These are phyloP conservation scores for Pseudomonodictys pantanalensis DNA, from an alignment of 495 filamentous ascomycete species.

Conservation along the genomic window DNA sequence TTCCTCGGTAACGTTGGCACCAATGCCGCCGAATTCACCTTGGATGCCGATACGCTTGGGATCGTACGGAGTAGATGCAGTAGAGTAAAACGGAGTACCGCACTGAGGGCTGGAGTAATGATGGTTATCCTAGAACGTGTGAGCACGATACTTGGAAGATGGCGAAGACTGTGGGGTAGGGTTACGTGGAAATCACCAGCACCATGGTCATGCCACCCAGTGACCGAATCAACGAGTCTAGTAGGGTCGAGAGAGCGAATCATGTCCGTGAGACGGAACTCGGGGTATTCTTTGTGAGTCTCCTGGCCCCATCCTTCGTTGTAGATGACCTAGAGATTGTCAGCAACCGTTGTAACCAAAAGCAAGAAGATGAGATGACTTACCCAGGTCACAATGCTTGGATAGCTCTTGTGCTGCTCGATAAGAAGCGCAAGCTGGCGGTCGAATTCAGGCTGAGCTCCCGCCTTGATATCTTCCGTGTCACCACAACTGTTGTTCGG, in stretches of 20 bases:
- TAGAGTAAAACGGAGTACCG: slow-evolving; percentile 62
- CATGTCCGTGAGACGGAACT: slow-evolving; percentile 53
- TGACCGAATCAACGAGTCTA: slow-evolving; percentile 57
- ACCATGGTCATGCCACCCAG: slow-evolving; percentile 62
- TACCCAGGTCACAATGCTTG: slow-evolving; percentile 57
- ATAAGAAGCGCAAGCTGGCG: slow-evolving; percentile 61
- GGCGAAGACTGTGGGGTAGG: not conserved
- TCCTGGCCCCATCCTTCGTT: slow-evolving; percentile 71
- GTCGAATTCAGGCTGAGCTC: slow-evolving; percentile 58
- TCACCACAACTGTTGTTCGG: not conserved
- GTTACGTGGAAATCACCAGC: slow-evolving; percentile 56
- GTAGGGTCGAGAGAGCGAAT: slow-evolving; percentile 59
- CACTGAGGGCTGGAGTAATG: slow-evolving; percentile 71
- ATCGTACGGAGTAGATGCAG: slow-evolving; percentile 55
- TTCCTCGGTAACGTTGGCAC: slow-evolving; percentile 57
- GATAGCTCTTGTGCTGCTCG: slow-evolving; percentile 59
- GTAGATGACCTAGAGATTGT: slow-evolving; percentile 55
- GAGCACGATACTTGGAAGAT: not conserved
- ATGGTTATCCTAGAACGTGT: slow-evolving; percentile 57
- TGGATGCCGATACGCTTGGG: slow-evolving; percentile 60
- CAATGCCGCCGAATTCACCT: slow-evolving; percentile 67
- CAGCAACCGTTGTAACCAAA: not conserved
- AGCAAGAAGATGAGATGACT: not conserved
- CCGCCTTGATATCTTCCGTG: slow-evolving; percentile 33
- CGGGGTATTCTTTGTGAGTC: slow-evolving; percentile 46